Evolutionary conservation across 352 stramenopile genomes (phyloP), one percentile per base, ranked within the genome.

Genomic region (Phytophthora pseudosyringae): DNA sequence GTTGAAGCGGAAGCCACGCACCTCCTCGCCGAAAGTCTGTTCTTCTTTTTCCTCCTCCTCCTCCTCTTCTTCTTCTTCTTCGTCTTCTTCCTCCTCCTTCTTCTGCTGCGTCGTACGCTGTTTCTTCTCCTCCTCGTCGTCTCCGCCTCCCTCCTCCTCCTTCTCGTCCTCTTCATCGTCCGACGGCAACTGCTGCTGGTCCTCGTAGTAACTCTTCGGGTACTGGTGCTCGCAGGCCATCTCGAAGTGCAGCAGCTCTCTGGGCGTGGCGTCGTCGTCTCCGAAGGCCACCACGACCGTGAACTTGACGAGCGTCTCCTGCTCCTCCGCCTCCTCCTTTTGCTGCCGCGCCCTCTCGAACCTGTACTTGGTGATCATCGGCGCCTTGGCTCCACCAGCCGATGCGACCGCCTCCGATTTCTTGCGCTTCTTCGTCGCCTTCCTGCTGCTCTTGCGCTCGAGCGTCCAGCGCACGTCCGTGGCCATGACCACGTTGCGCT

Each of bases 161-260:
- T 76, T 21, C 3, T 52, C 61, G 0, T 76, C 69, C 10, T 64
- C 60, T 45, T 80, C 66, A 0, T 69, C 59, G 9, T 78, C 78
- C 5, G 60, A 78, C 1, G 71, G 69, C 12, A 72, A 48, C 33
- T 76, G 55, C 48, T 81, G 68, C 48, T 77, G 61, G 26, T 88
- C 74, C 38, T 93, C 83, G 60, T 93, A 93, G 68, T 88, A 90
- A 54, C 81, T 90, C 18, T 78, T 82, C 7, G 85, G 85, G 52
- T 93, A 93, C n/a, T 48, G 16, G 25, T 76, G 51, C 13, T 83
- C 61, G 45, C 78, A 83, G 10, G 64, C 72, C 55, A 93, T 64
- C n/a, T 75, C 76, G 63, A 86, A 90, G 64, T 76, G 63, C 61
- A 93, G 72, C 25, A 93, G 62, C 56, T 88, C 71, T 56, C 70